A percentile compares a stretch with the other conserved stretches of the same genome.
These are phyloP conservation scores for Penicillium frequentans DNA, from an alignment of 2,329 filamentous ascomycete species.

Conservation along the genomic window DNA sequence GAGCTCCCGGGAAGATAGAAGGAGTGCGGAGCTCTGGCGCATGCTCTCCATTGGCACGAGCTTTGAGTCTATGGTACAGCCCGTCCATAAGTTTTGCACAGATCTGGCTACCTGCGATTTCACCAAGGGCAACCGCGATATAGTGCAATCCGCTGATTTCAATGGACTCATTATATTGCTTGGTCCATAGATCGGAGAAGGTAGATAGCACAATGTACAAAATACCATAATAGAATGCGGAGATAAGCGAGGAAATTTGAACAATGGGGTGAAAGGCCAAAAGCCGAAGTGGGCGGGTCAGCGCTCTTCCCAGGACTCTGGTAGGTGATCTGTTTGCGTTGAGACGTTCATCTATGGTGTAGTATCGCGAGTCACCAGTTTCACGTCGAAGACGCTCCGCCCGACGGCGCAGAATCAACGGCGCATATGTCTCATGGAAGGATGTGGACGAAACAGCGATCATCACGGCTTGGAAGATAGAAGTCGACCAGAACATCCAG, in stretches of 20 bases:
- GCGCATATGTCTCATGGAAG: slow-evolving; percentile 61
- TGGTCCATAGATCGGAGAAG: slow-evolving; percentile 58
- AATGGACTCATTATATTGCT: slow-evolving; percentile 51
- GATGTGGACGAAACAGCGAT: slow-evolving; percentile 60
- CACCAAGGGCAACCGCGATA: slow-evolving; percentile 59
- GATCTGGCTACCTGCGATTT: slow-evolving; percentile 54
- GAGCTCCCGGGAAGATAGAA: slow-evolving; percentile 51
- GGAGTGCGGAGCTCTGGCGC: slow-evolving; percentile 58
- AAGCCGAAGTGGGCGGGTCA: slow-evolving; percentile 56
- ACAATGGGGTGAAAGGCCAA: slow-evolving; percentile 60
- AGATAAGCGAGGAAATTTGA: slow-evolving; percentile 53
- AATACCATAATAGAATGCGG: slow-evolving; percentile 59
- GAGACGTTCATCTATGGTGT: slow-evolving; percentile 11
- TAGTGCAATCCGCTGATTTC: slow-evolving; percentile 61
- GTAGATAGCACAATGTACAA: slow-evolving; percentile 63
- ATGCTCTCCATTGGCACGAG: slow-evolving; percentile 21
- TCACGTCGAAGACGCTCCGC: slow-evolving; percentile 46
- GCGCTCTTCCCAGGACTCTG: slow-evolving; percentile 25
- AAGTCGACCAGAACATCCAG: slow-evolving; percentile 52
- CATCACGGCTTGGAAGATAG: slow-evolving; percentile 59
- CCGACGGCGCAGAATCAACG: slow-evolving; percentile 59
- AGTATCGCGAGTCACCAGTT: slow-evolving; percentile 29
- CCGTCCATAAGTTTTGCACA: slow-evolving; percentile 47
- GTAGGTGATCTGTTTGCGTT: slow-evolving; percentile 4
- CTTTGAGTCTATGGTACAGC: slow-evolving; percentile 35